Evolutionary conservation across 2,329 filamentous ascomycete genomes (phyloP).

Genomic region (Sclerotinia borealis): DNA sequence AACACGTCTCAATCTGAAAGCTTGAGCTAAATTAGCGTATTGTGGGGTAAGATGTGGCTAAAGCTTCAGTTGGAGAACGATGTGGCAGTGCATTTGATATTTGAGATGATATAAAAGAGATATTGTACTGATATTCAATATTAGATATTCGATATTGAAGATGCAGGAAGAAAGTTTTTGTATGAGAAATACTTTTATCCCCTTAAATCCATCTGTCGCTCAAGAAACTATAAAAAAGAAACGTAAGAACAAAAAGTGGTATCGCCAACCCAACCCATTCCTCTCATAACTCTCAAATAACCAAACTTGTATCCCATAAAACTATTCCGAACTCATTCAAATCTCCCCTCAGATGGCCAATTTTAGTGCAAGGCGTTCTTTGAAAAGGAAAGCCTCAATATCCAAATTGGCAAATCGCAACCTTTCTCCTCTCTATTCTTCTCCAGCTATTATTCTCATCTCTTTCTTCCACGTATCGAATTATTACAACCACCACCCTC

Average conservation of each 20-base stretch:
- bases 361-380: no score
- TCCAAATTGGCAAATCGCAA: no score
- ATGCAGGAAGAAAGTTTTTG: background rate
- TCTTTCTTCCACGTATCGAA: no score
- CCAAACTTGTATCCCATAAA: background rate
- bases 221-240: background rate
- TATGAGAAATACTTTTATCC: background rate
- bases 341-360: background rate
- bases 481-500: no score
- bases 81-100: background rate
- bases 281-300: background rate
- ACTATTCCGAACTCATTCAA: background rate
- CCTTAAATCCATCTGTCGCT: background rate
- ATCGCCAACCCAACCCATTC: background rate
- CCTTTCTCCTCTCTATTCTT: background rate
- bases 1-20: slow-evolving; percentile 21
- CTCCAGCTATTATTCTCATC: background rate
- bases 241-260: background rate
- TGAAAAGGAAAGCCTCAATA: no score
- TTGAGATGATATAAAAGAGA: background rate
- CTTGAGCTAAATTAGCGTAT: slow-evolving; percentile 15
- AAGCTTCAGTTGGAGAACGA: background rate
- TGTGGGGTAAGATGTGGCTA: slow-evolving; percentile 22
- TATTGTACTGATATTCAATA: background rate
- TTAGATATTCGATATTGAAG: background rate